Evolutionary conservation across 2,329 filamentous ascomycete genomes (phyloP).

Genomic region (Aureobasidium zeae): DNA sequence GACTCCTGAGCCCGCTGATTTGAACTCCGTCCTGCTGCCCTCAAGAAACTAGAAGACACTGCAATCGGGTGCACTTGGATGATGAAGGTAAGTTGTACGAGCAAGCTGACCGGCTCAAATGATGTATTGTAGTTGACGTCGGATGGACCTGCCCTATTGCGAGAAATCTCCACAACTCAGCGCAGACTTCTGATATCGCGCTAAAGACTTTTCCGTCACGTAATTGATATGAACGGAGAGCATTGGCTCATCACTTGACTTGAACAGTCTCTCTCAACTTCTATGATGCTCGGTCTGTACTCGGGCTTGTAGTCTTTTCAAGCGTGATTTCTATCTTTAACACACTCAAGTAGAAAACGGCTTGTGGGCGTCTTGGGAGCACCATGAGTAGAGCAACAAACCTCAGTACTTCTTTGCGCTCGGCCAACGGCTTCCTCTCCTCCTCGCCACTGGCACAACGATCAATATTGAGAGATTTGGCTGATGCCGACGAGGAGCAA

Average conservation of each 20-base stretch:
- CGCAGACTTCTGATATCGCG: slow-evolving; percentile 9
- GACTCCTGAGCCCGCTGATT: too few relatives aligned
- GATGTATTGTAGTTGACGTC: not conserved
- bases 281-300: too few relatives aligned
- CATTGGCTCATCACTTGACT: too few relatives aligned
- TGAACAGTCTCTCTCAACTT: too few relatives aligned
- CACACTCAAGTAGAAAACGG: too few relatives aligned
- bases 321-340: too few relatives aligned
- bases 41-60: too few relatives aligned
- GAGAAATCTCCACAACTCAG: slow-evolving; percentile 5
- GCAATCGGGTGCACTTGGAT: too few relatives aligned
- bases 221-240: too few relatives aligned
- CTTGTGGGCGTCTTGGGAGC: not conserved
- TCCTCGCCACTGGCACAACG: slow-evolving; percentile 24
- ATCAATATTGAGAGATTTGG: slow-evolving; percentile 26
- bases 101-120: not conserved
- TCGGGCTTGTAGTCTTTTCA: not conserved
- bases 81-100: too few relatives aligned
- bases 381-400: slow-evolving; percentile 13
- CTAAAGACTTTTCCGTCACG: slow-evolving; percentile 12
- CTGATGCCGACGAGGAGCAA: slow-evolving; percentile 21
- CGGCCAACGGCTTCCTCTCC: slow-evolving; percentile 16
- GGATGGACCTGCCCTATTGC: slow-evolving; percentile 6
- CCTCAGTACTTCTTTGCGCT: slow-evolving; percentile 8
- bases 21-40: too few relatives aligned